Evolutionary conservation across 2,329 filamentous ascomycete genomes (phyloP).

Genomic region (Fusarium cyanostomum): DNA sequence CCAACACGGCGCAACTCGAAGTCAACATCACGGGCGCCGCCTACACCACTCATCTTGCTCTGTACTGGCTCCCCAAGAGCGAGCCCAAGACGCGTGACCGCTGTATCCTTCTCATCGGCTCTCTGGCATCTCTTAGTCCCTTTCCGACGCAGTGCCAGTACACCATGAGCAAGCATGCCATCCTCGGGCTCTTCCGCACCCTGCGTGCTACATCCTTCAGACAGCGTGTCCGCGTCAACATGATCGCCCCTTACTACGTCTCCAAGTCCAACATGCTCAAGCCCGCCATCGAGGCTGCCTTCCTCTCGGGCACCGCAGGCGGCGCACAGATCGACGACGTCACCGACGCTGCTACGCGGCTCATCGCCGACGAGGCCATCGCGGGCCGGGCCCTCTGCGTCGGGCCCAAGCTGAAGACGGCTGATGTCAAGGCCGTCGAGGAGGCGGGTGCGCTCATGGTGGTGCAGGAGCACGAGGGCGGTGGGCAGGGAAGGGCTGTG

Average conservation of each 20-base stretch:
- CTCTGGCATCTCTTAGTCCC: slow-evolving; percentile 64
- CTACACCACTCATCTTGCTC: slow-evolving; percentile 72
- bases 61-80: slow-evolving; percentile 53
- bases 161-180: slow-evolving; percentile 70
- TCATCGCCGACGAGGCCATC: slow-evolving; percentile 67
- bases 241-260: slow-evolving; percentile 73
- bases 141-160: slow-evolving; percentile 62
- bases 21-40: slow-evolving; percentile 72
- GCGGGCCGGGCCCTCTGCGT: slow-evolving; percentile 66
- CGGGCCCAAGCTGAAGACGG: slow-evolving; percentile 59
- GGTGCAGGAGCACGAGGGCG: slow-evolving; percentile 48
- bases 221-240: slow-evolving; percentile 68
- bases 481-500: slow-evolving; percentile 55
- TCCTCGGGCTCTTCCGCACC: slow-evolving; percentile 70
- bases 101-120: slow-evolving; percentile 70
- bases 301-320: slow-evolving; percentile 63
- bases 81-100: slow-evolving; percentile 54
- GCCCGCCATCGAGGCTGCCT: slow-evolving; percentile 53
- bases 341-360: slow-evolving; percentile 69
- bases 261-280: slow-evolving; percentile 67
- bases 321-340: slow-evolving; percentile 66
- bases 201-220: slow-evolving; percentile 59
- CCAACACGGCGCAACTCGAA: slow-evolving; percentile 63
- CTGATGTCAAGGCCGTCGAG: slow-evolving; percentile 41
- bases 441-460: slow-evolving; percentile 45